Conservation (phyloP, 371 early-diverging fungal species). For the Quaeritorhiza haematococci region DNA sequence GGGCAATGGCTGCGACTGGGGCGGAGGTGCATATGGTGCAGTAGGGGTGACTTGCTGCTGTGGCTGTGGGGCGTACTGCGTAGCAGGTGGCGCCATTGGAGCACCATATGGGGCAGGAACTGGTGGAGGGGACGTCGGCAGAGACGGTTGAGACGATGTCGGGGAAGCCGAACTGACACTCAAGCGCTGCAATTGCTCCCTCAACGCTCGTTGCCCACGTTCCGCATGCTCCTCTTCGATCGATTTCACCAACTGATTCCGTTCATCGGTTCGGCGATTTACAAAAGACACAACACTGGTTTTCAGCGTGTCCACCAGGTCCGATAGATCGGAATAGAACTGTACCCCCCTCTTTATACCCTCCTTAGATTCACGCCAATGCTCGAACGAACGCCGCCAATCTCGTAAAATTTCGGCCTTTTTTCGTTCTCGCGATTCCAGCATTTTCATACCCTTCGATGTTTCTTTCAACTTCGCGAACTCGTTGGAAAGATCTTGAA, state of each 20-base stretch:
- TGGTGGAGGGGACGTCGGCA: constrained; percentile 26
- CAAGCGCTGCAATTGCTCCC: constrained; percentile 62
- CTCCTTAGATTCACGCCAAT: constrained; percentile 64
- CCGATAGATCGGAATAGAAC: constrained; percentile 71
- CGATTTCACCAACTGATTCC: constrained; percentile 53
- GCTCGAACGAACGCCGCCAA: constrained; percentile 49
- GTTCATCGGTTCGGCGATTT: constrained; percentile 61
- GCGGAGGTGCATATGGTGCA: constrained; percentile 13
- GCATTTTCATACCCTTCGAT: constrained; percentile 62
- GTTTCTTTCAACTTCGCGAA: constrained; percentile 72
- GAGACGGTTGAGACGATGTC: background rate
- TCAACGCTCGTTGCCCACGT: constrained; percentile 64
- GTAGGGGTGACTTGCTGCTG: constrained; percentile 16
- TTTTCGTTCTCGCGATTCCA: constrained; percentile 61
- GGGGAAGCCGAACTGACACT: constrained; percentile 22
- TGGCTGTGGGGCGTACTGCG: constrained; percentile 2
- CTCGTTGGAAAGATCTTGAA: constrained; percentile 68
- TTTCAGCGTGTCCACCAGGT: constrained; percentile 56
- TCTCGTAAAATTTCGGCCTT: constrained; percentile 45
- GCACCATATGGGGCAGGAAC: constrained; percentile 16
- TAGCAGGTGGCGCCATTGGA: constrained; percentile 5
- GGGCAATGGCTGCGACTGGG: constrained; percentile 10
- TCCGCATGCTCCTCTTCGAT: constrained; percentile 58
- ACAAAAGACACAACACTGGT: constrained; percentile 63
- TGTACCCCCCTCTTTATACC: constrained; percentile 68